Base-by-base conservation (phyloP, 495 filamentous ascomycete species). In the Hyaloscypha variabilis region DNA sequence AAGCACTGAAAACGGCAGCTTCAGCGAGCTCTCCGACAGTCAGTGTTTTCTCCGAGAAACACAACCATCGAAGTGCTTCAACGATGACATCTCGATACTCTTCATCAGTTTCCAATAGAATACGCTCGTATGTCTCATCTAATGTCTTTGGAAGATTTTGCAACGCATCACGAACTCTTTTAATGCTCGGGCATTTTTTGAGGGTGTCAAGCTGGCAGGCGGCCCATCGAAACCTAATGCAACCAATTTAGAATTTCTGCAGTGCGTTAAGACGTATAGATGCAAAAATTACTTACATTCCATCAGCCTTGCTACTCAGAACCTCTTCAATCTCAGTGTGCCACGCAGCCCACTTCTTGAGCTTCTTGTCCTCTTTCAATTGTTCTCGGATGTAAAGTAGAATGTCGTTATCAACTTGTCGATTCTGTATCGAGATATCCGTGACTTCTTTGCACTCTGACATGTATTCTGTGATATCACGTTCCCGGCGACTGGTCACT, bases 171-270 rank as follows among this genome's bases (percentile, higher is more conserved):
- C 54, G 13, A 25, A 79, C 57, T 23, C 49, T 63, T 8, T 72
- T 64, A 6, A 6, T 13, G 4, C 58, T 34, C 28, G 56, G 62
- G 14, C 71, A 61, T 19, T 71, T 72, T 28, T 72, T 64, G 13
- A 83, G 55, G 1, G 73, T 71, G 51, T 80, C 77, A 8, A 83
- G 67, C 59, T 81, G 79, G 66, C 78, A 79, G 8, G 76, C 77
- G 6, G 73, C 77, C 80, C 78, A 82, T 23, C 79, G 77, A 54
- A 81, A 82, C 79, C 76, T 78, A 65, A 31, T 46, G 63, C 24
- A 53, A 56, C 19, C 42, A 39, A 19, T 62, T 29, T 63, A 34
- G 31, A 6, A 21, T 14, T 51, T 8, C 49, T n/a, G 29, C 34
- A 58, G 10, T 34, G 19, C 13, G n/a, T 58, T 24, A 25, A n/a